A percentile compares a stretch with the other conserved stretches of the same genome.
These are phyloP conservation scores for Thraustochytrium striatum DNA, from an alignment of 352 stramenopile species.

Conservation along the genomic window DNA sequence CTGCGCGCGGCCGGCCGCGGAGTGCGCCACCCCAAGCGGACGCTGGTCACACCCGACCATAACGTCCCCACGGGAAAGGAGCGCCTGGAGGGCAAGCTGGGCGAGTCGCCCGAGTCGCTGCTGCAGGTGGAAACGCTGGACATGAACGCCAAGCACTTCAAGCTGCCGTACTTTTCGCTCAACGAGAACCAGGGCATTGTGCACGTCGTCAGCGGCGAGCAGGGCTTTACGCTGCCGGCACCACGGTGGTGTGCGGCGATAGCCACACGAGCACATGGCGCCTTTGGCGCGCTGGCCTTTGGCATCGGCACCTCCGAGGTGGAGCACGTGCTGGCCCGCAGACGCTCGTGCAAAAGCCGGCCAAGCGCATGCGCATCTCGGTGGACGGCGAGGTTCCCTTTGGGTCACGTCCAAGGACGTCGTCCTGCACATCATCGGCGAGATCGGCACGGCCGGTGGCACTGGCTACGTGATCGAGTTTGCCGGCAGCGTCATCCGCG, in stretches of 20 bases:
- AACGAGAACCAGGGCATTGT: constrained; percentile 75
- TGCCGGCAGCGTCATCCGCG: constrained; percentile 64
- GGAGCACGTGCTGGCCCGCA: constrained; percentile 71
- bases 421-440: constrained; percentile 73
- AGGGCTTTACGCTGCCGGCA: constrained; percentile 73
- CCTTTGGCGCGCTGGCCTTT: constrained; percentile 74
- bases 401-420: constrained; percentile 75
- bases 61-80: constrained; percentile 67
- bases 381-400: constrained; percentile 62
- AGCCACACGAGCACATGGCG: constrained; percentile 69
- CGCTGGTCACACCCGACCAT: constrained; percentile 69
- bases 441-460: constrained; percentile 75
- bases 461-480: constrained; percentile 81
- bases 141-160: constrained; percentile 67
- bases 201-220: constrained; percentile 73
- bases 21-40: constrained; percentile 70
- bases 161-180: constrained; percentile 73
- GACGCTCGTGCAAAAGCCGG: constrained; percentile 69
- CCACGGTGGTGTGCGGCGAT: too few species aligned
- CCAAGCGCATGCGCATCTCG: constrained; percentile 67
- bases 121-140: constrained; percentile 71
- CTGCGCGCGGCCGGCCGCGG: constrained; percentile 60
- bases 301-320: constrained; percentile 75
- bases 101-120: constrained; percentile 50
- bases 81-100: constrained; percentile 54